Conservation (phyloP, 192 early-diverging fungal genomes). For the Chytriomyces sp. region DNA sequence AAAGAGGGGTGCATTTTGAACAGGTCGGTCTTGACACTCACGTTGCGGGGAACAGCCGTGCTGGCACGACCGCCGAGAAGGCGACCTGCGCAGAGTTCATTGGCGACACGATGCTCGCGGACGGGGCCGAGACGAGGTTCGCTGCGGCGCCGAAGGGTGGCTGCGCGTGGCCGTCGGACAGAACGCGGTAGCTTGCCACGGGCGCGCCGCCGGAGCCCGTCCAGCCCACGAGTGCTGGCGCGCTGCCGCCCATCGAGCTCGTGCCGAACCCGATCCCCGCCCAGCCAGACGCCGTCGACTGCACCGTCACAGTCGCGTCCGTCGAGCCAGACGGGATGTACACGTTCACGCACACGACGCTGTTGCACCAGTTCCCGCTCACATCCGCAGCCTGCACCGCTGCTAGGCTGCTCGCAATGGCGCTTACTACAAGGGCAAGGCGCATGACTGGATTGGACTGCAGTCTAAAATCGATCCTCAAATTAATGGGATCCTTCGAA, state of each 20-base stretch:
- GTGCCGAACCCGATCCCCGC: constrained; percentile 22
- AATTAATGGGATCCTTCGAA: too few species aligned
- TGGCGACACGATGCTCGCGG: not conserved
- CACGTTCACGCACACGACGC: not conserved
- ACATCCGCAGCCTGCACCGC: too few species aligned
- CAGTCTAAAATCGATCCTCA: too few species aligned
- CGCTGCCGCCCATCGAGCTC: constrained; percentile 21
- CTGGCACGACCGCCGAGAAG: not conserved
- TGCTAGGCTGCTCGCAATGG: too few species aligned
- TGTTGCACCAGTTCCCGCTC: not conserved
- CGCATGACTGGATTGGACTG: too few species aligned
- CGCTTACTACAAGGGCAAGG: too few species aligned
- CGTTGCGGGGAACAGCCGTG: not conserved
- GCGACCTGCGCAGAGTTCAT: too few species aligned
- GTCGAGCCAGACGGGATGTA: not conserved
- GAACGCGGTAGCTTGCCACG: constrained; percentile 24
- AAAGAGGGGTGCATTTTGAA: not conserved
- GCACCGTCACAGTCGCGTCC: not conserved
- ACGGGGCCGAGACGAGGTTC: not conserved
- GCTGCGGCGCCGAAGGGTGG: not conserved
- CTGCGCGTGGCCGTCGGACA: not conserved
- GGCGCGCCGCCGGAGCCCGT: constrained; percentile 11
- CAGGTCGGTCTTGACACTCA: not conserved
- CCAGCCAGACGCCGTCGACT: constrained; percentile 1
- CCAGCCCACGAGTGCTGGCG: constrained; percentile 29